phyloP scores from a whole-genome alignment of 2,329 filamentous ascomycete species.

The Lasiodiplodia sp. region DNA sequence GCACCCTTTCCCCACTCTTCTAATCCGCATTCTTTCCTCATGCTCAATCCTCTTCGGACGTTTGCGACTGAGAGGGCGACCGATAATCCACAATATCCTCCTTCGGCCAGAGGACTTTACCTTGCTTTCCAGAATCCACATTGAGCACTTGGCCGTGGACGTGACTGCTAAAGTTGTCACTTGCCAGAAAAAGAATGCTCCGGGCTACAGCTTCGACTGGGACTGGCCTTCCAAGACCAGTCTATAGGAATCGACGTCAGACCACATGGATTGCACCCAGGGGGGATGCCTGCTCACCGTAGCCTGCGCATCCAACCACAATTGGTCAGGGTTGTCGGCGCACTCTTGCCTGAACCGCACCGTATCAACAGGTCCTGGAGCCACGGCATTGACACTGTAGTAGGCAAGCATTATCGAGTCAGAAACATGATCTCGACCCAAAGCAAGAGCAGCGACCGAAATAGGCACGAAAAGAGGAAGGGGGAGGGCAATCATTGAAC shows the following conservation, averaged over 20 bases:
- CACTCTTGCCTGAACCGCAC: constrained; percentile 52
- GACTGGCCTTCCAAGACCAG: constrained; percentile 49
- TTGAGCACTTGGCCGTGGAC: constrained; percentile 55
- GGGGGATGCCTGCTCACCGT: constrained; percentile 42
- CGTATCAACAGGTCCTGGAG: constrained; percentile 56
- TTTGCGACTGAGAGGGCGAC: neutral
- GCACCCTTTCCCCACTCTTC: neutral
- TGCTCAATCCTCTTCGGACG: neutral
- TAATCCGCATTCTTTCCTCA: neutral
- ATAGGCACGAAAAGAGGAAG: too few relatives aligned
- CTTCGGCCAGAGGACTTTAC: constrained; percentile 51
- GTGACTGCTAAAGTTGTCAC: constrained; percentile 54
- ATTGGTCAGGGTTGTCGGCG: constrained; percentile 47
- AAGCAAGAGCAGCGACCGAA: neutral
- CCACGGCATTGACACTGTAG: constrained; percentile 54
- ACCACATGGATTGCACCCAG: neutral
- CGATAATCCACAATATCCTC: constrained; percentile 37
- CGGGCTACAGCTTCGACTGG: constrained; percentile 52
- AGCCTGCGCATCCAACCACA: constrained; percentile 53
- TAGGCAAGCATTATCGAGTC: neutral
- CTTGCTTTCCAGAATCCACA: constrained; percentile 57
- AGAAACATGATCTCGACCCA: neutral
- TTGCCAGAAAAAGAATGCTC: constrained; percentile 55
- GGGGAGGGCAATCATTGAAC: neutral
- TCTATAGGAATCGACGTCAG: constrained; percentile 33